phyloP scores from a whole-genome alignment of 352 stramenopile genomes.

The Globisporangium viniferum region DNA sequence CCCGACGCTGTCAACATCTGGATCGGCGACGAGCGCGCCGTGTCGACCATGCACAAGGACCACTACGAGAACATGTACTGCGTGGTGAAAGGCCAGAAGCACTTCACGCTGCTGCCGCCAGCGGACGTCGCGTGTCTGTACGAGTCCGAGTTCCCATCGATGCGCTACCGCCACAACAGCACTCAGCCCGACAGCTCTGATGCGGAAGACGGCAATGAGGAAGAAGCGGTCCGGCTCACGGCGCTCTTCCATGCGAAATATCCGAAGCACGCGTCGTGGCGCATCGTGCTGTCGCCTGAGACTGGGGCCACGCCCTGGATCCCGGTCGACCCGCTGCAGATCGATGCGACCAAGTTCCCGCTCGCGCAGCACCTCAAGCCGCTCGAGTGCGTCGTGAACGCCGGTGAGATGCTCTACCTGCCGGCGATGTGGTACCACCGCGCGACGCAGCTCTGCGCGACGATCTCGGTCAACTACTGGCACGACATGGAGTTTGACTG shows the following conservation, averaged over 20 bases:
- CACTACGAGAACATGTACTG: conserved; percentile 99
- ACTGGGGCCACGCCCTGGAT: conserved; percentile 76
- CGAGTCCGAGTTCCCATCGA: conserved; percentile 66
- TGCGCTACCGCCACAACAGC: conserved; percentile 49
- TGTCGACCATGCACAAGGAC: conserved; percentile 98
- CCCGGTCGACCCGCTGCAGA: conserved; percentile 68
- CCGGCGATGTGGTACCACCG: conserved; percentile 86
- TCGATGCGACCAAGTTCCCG: conserved; percentile 54
- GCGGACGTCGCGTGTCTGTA: conserved; percentile 89
- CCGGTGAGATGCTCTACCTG: conserved; percentile 72
- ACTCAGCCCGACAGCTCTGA: background rate
- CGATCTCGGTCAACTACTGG: conserved; percentile 89
- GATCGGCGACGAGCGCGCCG: conserved; percentile 94
- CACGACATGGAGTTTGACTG: conserved; percentile 89
- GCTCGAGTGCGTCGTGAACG: conserved; percentile 65
- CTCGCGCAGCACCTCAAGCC: conserved; percentile 45
- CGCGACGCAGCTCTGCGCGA: conserved; percentile 65
- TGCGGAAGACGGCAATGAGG: background rate
- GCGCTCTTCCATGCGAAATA: conserved; percentile 52
- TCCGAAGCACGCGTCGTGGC: conserved; percentile 43
- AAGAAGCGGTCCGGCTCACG: conserved; percentile 28
- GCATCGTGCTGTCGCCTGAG: conserved; percentile 39
- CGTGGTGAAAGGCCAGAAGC: conserved; percentile 94
- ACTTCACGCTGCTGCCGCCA: conserved; percentile 92
- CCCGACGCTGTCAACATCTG: conserved; percentile 95